Conservation (phyloP, 148 eudicot genomes). For the Chenopodium album region DNA sequence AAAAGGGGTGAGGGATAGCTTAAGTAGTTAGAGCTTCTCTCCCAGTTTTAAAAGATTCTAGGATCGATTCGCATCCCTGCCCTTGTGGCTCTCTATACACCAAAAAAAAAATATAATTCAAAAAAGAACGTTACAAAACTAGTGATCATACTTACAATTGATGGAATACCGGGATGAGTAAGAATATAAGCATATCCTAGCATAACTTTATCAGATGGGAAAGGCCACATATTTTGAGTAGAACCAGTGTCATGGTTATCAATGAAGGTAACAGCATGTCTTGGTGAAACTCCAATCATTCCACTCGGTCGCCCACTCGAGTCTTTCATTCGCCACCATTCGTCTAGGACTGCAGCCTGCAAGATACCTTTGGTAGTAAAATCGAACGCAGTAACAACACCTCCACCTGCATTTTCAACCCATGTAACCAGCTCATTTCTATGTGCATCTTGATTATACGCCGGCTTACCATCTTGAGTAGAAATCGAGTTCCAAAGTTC, state of each 20-base stretch:
- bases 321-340: slow-evolving; percentile 31
- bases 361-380: slow-evolving; percentile 25
- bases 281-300: slow-evolving; percentile 16
- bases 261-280: slow-evolving; percentile 23
- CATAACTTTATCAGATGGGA: slow-evolving; percentile 25
- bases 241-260: slow-evolving; percentile 29
- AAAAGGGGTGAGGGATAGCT: too few relatives aligned
- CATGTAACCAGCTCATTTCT: slow-evolving; percentile 15
- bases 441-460: slow-evolving; percentile 19
- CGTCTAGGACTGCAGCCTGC: slow-evolving; percentile 21
- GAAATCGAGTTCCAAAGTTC: slow-evolving; percentile 21
- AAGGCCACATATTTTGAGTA: slow-evolving; percentile 19
- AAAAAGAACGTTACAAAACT: too few relatives aligned
- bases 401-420: slow-evolving; percentile 19
- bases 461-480: slow-evolving; percentile 16
- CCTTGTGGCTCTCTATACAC: too few relatives aligned
- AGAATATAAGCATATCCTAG: slow-evolving; percentile 28
- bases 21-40: too few relatives aligned
- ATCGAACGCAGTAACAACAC: slow-evolving; percentile 13
- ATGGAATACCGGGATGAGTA: slow-evolving; percentile 26
- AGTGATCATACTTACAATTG: slow-evolving; percentile 10
- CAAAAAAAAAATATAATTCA: not conserved
- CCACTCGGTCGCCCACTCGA: slow-evolving; percentile 17
- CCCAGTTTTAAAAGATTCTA: too few relatives aligned
- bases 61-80: too few relatives aligned